A percentile compares a stretch with the other conserved stretches of the same genome.
phyloP scores from a whole-genome alignment of 441 rosid species.

The Corymbia citriodora region DNA sequence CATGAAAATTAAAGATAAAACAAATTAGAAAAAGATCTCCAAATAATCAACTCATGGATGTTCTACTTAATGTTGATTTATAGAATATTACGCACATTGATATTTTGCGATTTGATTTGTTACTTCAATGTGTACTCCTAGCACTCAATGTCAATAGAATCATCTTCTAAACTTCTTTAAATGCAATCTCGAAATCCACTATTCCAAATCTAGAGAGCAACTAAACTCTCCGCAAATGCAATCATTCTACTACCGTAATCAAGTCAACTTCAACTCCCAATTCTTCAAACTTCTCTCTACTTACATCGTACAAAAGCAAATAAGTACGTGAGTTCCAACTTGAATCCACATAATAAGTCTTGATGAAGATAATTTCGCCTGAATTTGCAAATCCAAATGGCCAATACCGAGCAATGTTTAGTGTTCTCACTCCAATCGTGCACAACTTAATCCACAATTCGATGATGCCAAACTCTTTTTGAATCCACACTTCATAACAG shows the following conservation, averaged over 20 bases:
- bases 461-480: neutral
- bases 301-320: neutral
- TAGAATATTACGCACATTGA: neutral
- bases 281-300: neutral
- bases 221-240: neutral
- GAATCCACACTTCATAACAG: neutral
- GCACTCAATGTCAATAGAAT: neutral
- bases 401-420: neutral
- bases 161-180: neutral
- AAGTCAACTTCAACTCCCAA: neutral
- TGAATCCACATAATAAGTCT: neutral
- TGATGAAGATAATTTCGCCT: neutral
- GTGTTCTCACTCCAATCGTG: neutral
- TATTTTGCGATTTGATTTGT: neutral
- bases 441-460: neutral
- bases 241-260: neutral
- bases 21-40: neutral
- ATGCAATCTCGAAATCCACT: neutral
- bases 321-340: neutral
- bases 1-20: neutral
- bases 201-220: neutral
- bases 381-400: neutral
- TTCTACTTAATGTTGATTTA: neutral
- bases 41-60: neutral
- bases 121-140: neutral